Conservation (phyloP, 352 stramenopile genomes). For the Globisporangium middletonii region DNA sequence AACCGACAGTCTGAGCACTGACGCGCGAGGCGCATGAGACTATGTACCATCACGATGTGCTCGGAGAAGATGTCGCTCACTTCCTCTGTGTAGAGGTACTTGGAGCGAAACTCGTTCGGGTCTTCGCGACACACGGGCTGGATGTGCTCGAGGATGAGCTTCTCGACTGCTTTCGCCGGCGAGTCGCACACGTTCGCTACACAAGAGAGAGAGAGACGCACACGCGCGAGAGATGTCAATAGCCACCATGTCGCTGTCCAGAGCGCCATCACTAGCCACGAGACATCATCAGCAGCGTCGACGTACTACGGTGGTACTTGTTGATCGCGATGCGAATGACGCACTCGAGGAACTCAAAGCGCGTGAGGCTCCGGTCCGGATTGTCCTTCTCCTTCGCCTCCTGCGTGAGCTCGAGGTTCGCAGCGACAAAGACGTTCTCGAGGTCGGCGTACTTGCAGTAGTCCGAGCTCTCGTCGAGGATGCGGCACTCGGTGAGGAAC, state of each 20-base stretch:
- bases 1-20: too few species aligned
- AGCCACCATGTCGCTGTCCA: too few species aligned
- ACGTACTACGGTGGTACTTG: slow-evolving; percentile 65
- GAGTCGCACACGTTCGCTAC: slow-evolving; percentile 60
- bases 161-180: slow-evolving; percentile 63
- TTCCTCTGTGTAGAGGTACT: slow-evolving; percentile 74
- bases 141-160: slow-evolving; percentile 56
- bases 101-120: slow-evolving; percentile 61
- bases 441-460: slow-evolving; percentile 59
- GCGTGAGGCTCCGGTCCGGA: slow-evolving; percentile 64
- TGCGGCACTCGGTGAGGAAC: slow-evolving; percentile 51
- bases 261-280: too few species aligned
- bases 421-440: slow-evolving; percentile 78
- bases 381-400: slow-evolving; percentile 81
- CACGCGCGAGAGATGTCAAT: too few species aligned
- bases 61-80: slow-evolving; percentile 68
- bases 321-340: slow-evolving; percentile 76
- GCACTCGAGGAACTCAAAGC: slow-evolving; percentile 75
- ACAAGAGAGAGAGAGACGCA: background rate
- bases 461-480: slow-evolving; percentile 65
- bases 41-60: slow-evolving; percentile 55
- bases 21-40: background rate
- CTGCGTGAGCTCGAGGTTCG: slow-evolving; percentile 71
- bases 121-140: slow-evolving; percentile 41
- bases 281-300: background rate